Base-by-base conservation (phyloP, 176 grass and related monocot species). In the Poa annua region DNA sequence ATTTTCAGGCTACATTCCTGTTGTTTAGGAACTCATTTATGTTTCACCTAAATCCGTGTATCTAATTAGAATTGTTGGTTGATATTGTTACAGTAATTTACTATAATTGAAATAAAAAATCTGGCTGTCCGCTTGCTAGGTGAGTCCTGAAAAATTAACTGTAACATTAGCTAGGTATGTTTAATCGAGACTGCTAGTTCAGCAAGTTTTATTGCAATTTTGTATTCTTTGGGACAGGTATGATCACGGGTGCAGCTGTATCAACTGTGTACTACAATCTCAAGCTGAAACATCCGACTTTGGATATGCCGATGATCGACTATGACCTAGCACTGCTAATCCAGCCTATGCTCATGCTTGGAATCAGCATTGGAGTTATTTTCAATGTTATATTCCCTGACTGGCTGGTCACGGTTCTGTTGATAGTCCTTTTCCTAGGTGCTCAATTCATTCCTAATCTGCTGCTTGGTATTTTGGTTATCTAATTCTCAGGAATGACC, bases 341-440 rank as follows among this genome's bases (percentile, higher is more conserved):
- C 50, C 95, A 94, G 49, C 92, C 92, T 76, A 97, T 97, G 92
- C 88, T 97, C 41, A 97, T 94, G 95, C 90, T 97, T 38, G 95
- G 92, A 22, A 92, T 97, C 80, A 97, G 95, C 84, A 92, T 97
- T n/a, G 92, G 95, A 29, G 95, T 94, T 59, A 78, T 82, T 64
- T 97, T 97, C 56, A 97, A 97, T 79, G 90, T 97, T 10, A 34
- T 97, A 62, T 97, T 97, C 25, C 85, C 95, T 60, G 92, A 94
- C 75, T 97, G 95, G 95, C 88, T 97, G 86, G 90, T 97, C 79
- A 92, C 95, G 6, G 79, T 92, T 91, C 92, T 97, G 76, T 66
- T 97, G 6, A 94, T 97, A 71, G 24, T 92, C 56, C 83, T 97
- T 63, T 97, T 97, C 84, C 52, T 97, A 89, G 92, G 95, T 97